These are phyloP conservation scores for Mangifera indica DNA, from an alignment of 345 rosid species.

Conservation along the genomic window DNA sequence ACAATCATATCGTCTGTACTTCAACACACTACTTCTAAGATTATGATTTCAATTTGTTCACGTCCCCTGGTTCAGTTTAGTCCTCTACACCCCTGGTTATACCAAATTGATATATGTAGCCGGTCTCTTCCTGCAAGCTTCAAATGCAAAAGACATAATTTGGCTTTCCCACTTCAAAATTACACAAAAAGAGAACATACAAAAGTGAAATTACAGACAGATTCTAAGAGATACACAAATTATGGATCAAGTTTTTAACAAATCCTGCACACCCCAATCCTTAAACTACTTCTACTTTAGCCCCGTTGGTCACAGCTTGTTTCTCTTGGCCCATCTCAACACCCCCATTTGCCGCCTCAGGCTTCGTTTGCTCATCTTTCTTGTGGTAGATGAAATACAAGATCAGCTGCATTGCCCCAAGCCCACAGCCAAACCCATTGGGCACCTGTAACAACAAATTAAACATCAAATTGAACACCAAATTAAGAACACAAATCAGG, in stretches of 20 bases:
- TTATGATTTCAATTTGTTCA: neutral
- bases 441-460: slow-evolving; percentile 53
- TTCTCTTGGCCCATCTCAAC: slow-evolving; percentile 43
- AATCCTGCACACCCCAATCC: neutral
- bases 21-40: neutral
- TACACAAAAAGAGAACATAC: neutral
- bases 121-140: neutral
- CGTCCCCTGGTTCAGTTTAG: neutral
- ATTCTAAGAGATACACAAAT: neutral
- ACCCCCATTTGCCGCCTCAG: slow-evolving; percentile 13
- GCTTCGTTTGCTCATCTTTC: slow-evolving; percentile 37
- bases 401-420: slow-evolving; percentile 74
- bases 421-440: slow-evolving; percentile 82
- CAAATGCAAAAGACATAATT: neutral
- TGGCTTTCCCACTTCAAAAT: neutral
- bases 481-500: neutral
- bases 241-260: neutral
- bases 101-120: too few species aligned
- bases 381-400: slow-evolving; percentile 71
- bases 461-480: neutral
- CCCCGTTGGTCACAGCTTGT: slow-evolving; percentile 28
- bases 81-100: too few species aligned
- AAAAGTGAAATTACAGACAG: neutral
- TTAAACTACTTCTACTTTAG: slow-evolving; percentile 37
- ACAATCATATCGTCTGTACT: too few species aligned